Percentiles rank a stretch among this genome's conserved stretches.
These are phyloP conservation scores for Epichloe gansuensis DNA, from an alignment of 2,329 filamentous ascomycete species.

Conservation along the genomic window DNA sequence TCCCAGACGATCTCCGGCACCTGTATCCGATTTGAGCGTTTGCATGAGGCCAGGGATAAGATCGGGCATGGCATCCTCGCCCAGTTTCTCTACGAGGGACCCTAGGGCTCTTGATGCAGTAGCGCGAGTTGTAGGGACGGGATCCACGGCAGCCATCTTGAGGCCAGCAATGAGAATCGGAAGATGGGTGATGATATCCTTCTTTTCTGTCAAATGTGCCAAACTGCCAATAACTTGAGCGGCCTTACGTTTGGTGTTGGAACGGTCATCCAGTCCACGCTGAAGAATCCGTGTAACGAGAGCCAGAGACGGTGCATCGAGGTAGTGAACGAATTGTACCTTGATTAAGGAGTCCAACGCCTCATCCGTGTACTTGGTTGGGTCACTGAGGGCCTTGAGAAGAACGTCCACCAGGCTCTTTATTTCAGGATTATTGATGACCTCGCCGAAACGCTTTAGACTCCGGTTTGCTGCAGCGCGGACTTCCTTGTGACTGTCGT, in stretches of 20 bases:
- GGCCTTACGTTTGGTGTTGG: constrained; percentile 89
- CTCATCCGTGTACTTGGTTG: constrained; percentile 92
- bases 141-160: constrained; percentile 80
- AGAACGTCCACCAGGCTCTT: constrained; percentile 84
- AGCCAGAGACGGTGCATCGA: constrained; percentile 92
- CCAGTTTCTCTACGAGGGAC: constrained; percentile 94
- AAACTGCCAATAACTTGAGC: constrained; percentile 96
- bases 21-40: constrained; percentile 92
- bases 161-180: constrained; percentile 86
- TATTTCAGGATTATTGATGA: constrained; percentile 95
- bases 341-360: constrained; percentile 91
- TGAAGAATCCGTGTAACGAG: constrained; percentile 92
- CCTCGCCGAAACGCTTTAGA: constrained; percentile 94
- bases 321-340: constrained; percentile 94
- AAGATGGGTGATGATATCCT: constrained; percentile 80
- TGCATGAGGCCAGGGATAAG: constrained; percentile 96
- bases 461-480: constrained; percentile 84
- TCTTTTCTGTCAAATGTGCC: constrained; percentile 91
- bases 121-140: constrained; percentile 88
- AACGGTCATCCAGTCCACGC: constrained; percentile 79
- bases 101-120: constrained; percentile 93
- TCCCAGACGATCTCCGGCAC: constrained; percentile 87
- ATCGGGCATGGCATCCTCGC: constrained; percentile 90
- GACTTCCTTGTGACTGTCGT: constrained; percentile 97
- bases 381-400: constrained; percentile 91